phyloP scores from a whole-genome alignment of 139 green algal species.

The Pycnococcus provasolii region DNA sequence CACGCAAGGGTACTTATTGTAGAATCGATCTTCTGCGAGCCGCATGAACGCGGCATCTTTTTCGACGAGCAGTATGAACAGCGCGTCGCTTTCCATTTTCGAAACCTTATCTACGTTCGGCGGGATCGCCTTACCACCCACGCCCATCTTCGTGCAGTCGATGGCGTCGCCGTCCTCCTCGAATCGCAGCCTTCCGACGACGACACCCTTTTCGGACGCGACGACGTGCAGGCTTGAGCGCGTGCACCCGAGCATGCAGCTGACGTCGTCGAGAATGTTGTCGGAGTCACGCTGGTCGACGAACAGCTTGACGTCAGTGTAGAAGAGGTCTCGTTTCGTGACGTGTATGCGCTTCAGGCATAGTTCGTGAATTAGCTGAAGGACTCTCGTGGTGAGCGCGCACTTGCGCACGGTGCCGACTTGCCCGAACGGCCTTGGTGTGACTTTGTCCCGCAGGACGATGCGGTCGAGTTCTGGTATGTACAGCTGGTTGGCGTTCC shows the following conservation, averaged over 20 bases:
- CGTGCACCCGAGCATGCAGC: constrained; percentile 92
- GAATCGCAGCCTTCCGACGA: constrained; percentile 80
- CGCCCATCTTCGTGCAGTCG: constrained; percentile 85
- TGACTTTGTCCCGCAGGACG: constrained; percentile 66
- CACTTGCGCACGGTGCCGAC: constrained; percentile 44
- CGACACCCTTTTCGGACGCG: constrained; percentile 90
- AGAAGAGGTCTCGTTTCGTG: constrained; percentile 92
- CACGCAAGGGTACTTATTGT: constrained; percentile 93
- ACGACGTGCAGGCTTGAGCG: constrained; percentile 81
- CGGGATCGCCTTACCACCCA: constrained; percentile 92
- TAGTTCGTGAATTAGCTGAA: constrained; percentile 75
- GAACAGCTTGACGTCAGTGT: constrained; percentile 97
- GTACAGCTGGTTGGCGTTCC: constrained; percentile 69
- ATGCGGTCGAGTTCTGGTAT: constrained; percentile 81
- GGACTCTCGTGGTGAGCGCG: constrained; percentile 76
- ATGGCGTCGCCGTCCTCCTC: constrained; percentile 84
- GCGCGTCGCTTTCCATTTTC: constrained; percentile 62
- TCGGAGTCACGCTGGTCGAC: constrained; percentile 70
- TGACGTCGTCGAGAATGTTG: constrained; percentile 78
- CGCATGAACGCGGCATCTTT: constrained; percentile 97
- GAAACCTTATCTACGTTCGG: constrained; percentile 87
- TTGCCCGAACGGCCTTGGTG: constrained; percentile 63
- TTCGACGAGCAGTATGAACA: constrained; percentile 94
- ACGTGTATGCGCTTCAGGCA: constrained; percentile 68
- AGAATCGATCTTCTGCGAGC: constrained; percentile 89